Evolutionary conservation across 305 asterid species (phyloP), one percentile per base, ranked within the genome.

Genomic region (Ilex paraguariensis): DNA sequence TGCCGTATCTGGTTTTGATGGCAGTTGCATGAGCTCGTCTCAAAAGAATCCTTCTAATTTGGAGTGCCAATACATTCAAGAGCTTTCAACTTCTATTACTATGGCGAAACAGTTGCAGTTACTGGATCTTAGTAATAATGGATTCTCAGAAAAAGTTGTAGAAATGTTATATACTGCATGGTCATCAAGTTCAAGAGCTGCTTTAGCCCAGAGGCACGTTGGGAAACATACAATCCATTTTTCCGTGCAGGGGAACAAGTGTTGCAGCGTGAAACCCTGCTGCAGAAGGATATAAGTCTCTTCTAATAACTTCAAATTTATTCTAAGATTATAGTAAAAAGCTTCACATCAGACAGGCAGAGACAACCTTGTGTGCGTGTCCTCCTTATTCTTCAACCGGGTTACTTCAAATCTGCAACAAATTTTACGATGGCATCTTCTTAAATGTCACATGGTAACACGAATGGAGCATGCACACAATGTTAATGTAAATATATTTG

Each of bases 81-180:
- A 81, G 63, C 81, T 90, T 63, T 30, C 72, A 39, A 64, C 50
- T 66, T 78, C 84, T 48, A 75, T 84, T 62, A 62, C 70, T 67
- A 55, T 55, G 70, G 86, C 87, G 15, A 73, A 73, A 66, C 74
- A 68, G 28, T 69, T 93, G 50, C 75, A 77, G 57, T 45, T 69
- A 52, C 73, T 93, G 49, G 87, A 93, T 81, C 82, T 90, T 52
- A 90, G 97, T 65, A 65, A 73, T 31, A 87, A 93, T 31, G 82
- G 86, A 33, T 73, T 90, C 69, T 72, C 81, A 31, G 60, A 9
- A 60, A 73, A 82, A 60, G 81, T 61, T 7, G 62, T 57, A 39
- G 82, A 83, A 44, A 42, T 45, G 65, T 66, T 86, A 30, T 79
- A 56, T 60, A 55, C 70, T 33, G 90, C 84, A 14, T 92, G 98